Percentiles rank a stretch among this genome's conserved stretches.
These are phyloP conservation scores for Tylopilus felleus DNA, from an alignment of 768 basidiomycete genomes.

Conservation along the genomic window DNA sequence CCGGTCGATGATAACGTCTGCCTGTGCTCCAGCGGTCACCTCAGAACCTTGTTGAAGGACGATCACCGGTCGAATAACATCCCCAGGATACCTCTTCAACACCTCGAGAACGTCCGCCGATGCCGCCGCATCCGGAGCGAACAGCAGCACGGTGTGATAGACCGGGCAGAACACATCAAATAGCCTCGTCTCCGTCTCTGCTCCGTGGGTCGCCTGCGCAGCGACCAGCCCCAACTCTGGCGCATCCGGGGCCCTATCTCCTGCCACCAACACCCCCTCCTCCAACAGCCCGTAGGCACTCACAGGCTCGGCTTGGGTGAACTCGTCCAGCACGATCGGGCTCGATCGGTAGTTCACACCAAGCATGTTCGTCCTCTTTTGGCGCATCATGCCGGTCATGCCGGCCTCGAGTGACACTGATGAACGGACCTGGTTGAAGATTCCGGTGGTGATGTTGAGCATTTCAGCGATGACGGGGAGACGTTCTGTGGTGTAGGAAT, in stretches of 20 bases:
- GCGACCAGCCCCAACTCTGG: constrained; percentile 32
- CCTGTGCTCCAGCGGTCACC: constrained; percentile 9
- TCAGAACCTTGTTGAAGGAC: constrained; percentile 10
- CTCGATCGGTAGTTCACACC: constrained; percentile 38
- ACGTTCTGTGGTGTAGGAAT: constrained; percentile 38
- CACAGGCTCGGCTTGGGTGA: constrained; percentile 12
- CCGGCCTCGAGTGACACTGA: not conserved
- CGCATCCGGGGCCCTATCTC: constrained; percentile 46
- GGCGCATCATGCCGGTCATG: not conserved
- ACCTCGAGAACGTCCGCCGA: constrained; percentile 5
- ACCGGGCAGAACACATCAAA: constrained; percentile 23
- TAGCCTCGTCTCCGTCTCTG: constrained; percentile 1
- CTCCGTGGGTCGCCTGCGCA: not conserved
- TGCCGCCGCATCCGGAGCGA: constrained; percentile 10
- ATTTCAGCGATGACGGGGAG: constrained; percentile 45
- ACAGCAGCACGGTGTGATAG: constrained; percentile 31
- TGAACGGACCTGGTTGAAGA: constrained; percentile 9
- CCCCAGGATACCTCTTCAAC: constrained; percentile 2
- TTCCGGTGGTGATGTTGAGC: constrained; percentile 37
- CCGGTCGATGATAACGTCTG: constrained; percentile 36
- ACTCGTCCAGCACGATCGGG: constrained; percentile 37
- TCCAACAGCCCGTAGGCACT: constrained; percentile 15
- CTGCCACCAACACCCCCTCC: constrained; percentile 34
- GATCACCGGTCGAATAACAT: constrained; percentile 7
- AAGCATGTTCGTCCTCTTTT: constrained; percentile 20